Evolutionary conservation across 2,329 filamentous ascomycete species (phyloP), one percentile per base, ranked within the genome.

Genomic region (Fusarium sp.): DNA sequence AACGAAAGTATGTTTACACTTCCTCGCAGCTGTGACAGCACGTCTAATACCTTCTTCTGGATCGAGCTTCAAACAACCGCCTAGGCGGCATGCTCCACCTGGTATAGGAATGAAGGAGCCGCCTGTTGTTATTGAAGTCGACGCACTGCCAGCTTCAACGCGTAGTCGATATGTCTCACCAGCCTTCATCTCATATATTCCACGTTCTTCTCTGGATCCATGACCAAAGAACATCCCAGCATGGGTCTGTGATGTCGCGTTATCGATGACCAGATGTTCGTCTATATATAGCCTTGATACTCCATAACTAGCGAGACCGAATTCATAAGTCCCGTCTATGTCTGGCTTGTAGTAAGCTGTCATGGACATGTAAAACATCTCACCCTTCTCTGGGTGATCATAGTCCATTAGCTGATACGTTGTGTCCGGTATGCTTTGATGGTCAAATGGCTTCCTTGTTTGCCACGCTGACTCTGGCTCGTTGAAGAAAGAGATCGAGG

Each of bases 191-290:
- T 65, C 35, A 10, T 60, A 63, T 15, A 24, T 47, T 0, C 76
- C 77, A 15, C 72, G 75, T 62, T 80, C 77, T 64, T 83, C 82
- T 22, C 70, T 69, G 0, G 81, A 81, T 3, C 82, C 82, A 24
- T 77, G 78, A 1, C 79, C 78, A 36, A 84, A 80, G 57, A 84
- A 84, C 61, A 80, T 80, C 4, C 80, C 81, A 13, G 79, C 82
- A 28, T 75, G 75, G 4, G 65, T 68, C 52, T 83, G 81, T 31
- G 70, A 68, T 15, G 77, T 78, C 3, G 76, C 75, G 35, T 82
- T 80, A 4, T 80, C 78, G 26, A 82, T 80, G 3, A 83, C 63
- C 1, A 82, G 67, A 38, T 79, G 64, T 39, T 75, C 80, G 51
- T 83, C 75, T 38, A 83, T 75, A 68, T 78, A 82, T 17, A 83